Evolutionary conservation across 2,329 filamentous ascomycete genomes (phyloP).

Genomic region (Fusarium tanahbumbuense): DNA sequence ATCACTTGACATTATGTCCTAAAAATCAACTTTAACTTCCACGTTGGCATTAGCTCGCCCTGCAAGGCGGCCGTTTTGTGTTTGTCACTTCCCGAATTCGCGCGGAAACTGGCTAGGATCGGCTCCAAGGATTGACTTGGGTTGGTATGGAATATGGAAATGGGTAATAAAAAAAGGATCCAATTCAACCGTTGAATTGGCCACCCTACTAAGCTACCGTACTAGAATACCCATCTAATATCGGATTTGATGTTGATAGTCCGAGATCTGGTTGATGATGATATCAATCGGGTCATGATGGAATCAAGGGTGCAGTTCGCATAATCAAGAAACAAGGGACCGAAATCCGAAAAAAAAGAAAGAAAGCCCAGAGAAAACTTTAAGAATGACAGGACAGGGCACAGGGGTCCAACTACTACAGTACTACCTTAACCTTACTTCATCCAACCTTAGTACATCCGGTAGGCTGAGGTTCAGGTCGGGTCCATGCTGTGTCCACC

Average conservation of each 20-base stretch:
- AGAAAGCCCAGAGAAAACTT: constrained; percentile 5
- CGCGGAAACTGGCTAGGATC: constrained; percentile 25
- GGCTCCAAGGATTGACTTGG: constrained; percentile 1
- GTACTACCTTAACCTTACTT: constrained; percentile 16
- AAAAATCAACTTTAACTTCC: constrained; percentile 32
- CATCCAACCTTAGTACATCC: constrained; percentile 7
- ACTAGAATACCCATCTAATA: not conserved
- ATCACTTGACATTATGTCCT: constrained; percentile 14
- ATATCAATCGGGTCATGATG: not conserved
- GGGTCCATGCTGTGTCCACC: constrained; percentile 45
- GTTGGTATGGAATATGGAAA: constrained; percentile 4
- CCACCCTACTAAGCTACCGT: constrained; percentile 1
- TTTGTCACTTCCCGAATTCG: constrained; percentile 19
- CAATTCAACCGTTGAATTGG: constrained; percentile 23
- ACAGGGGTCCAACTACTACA: constrained; percentile 24
- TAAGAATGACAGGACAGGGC: constrained; percentile 30
- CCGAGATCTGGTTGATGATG: not conserved
- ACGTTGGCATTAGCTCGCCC: constrained; percentile 40
- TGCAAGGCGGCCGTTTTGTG: constrained; percentile 38
- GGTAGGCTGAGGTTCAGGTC: not conserved
- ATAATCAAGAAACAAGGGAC: not conserved
- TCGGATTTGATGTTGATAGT: not conserved
- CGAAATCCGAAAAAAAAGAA: not conserved
- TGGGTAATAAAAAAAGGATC: not conserved
- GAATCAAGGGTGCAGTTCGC: not conserved